phyloP scores from a whole-genome alignment of 2,329 filamentous ascomycete species.

The Neospermospora avenae region DNA sequence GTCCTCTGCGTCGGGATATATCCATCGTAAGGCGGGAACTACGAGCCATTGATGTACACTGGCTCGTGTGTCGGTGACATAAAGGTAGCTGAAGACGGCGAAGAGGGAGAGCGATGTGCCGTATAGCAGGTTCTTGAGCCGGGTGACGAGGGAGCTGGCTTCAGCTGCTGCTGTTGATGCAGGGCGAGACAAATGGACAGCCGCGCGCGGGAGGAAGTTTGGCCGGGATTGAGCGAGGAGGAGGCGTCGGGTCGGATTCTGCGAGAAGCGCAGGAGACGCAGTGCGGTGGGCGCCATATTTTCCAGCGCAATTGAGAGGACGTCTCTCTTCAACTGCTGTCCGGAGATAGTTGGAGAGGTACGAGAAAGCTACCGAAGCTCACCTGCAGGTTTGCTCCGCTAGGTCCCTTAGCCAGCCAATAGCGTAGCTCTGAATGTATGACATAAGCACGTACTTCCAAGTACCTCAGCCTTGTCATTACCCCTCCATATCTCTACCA shows the following conservation, averaged over 20 bases:
- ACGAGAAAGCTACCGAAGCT: not conserved
- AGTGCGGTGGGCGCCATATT: slow-evolving; percentile 23
- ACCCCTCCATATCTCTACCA: not conserved
- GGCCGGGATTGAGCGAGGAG: slow-evolving; percentile 18
- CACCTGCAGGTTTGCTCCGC: not conserved
- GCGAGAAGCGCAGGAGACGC: slow-evolving; percentile 19
- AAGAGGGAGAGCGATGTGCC: slow-evolving; percentile 52
- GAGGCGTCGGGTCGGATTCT: slow-evolving; percentile 9
- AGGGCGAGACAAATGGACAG: slow-evolving; percentile 16
- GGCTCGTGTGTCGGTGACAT: slow-evolving; percentile 71
- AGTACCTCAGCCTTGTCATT: not conserved
- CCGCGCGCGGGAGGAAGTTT: slow-evolving; percentile 8
- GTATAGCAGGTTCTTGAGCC: slow-evolving; percentile 48
- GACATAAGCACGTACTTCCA: not conserved
- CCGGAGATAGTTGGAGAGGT: not conserved
- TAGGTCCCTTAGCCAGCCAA: not conserved
- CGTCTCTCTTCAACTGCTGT: not conserved
- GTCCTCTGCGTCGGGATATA: slow-evolving; percentile 79
- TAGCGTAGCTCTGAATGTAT: not conserved
- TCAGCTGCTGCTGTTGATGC: slow-evolving; percentile 28
- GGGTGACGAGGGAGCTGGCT: slow-evolving; percentile 39
- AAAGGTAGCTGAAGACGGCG: slow-evolving; percentile 54
- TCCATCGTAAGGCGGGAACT: slow-evolving; percentile 60
- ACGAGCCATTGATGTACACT: slow-evolving; percentile 66
- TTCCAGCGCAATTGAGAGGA: not conserved